Conservation (phyloP, 306 rosid species). For the Vachellia collinsii region DNA sequence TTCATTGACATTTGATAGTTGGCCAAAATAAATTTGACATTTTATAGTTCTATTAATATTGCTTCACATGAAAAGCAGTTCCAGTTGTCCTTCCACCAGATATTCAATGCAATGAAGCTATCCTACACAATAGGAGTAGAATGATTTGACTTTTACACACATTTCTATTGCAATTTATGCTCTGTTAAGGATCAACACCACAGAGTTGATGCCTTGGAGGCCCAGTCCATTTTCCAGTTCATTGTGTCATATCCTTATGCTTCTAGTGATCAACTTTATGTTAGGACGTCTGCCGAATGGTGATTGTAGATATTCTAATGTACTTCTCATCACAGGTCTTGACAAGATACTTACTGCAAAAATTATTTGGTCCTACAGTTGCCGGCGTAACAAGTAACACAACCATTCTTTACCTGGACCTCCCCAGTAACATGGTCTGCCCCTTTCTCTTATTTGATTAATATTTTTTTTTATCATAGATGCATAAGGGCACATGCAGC, state of each 20-base stretch:
- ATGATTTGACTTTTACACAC: not conserved
- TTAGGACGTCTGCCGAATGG: not conserved
- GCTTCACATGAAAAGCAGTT: not conserved
- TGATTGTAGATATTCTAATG: not conserved
- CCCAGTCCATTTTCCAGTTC: not conserved
- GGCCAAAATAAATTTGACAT: not conserved
- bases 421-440: slow-evolving; percentile 69
- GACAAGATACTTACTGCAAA: slow-evolving; percentile 59
- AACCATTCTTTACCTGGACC: slow-evolving; percentile 56
- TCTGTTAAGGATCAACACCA: not conserved
- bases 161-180: not conserved
- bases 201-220: not conserved
- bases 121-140: not conserved
- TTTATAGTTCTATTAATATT: not conserved
- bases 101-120: not conserved
- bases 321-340: slow-evolving; percentile 33
- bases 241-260: not conserved
- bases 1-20: not conserved
- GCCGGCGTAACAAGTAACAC: slow-evolving; percentile 48
- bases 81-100: not conserved
- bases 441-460: slow-evolving; percentile 30
- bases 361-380: slow-evolving; percentile 55
- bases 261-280: not conserved
- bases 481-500: not conserved
- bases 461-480: not conserved